A percentile compares a stretch with the other conserved stretches of the same genome.
phyloP scores from a whole-genome alignment of 2,329 filamentous ascomycete genomes.

The Cylindrodendrum hubeiense region DNA sequence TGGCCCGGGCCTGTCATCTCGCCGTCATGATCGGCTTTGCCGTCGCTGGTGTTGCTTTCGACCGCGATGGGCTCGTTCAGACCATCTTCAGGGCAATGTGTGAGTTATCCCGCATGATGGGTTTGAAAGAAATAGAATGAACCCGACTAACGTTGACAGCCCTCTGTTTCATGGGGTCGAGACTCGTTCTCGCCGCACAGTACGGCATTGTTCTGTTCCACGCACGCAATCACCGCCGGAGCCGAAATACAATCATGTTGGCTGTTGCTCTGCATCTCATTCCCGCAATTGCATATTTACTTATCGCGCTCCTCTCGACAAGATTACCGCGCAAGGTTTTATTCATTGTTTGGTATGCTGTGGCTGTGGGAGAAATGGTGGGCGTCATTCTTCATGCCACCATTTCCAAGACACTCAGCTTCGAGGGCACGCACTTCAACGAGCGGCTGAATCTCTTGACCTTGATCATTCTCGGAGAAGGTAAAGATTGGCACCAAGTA shows the following conservation, averaged over 20 bases:
- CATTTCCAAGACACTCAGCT: constrained; percentile 19
- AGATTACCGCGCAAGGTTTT: background rate
- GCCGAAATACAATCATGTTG: constrained; percentile 2
- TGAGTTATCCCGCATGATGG: background rate
- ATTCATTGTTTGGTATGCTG: constrained; percentile 13
- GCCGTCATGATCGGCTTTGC: constrained; percentile 24
- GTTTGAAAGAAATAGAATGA: background rate
- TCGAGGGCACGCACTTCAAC: constrained; percentile 24
- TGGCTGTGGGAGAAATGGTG: constrained; percentile 9
- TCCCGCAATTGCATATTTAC: constrained; percentile 4
- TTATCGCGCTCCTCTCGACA: background rate
- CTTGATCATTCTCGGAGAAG: constrained; percentile 23
- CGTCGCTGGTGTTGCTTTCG: constrained; percentile 14
- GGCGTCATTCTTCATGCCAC: constrained; percentile 11
- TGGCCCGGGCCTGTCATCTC: constrained; percentile 18
- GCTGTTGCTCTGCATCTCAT: constrained; percentile 9
- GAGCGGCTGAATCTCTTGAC: constrained; percentile 24
- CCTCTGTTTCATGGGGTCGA: constrained; percentile 11
- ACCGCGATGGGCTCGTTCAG: background rate
- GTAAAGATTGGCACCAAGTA: background rate
- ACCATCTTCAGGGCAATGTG: constrained; percentile 20
- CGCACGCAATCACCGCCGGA: constrained; percentile 8
- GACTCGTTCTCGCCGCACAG: constrained; percentile 17
- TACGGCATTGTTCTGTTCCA: constrained; percentile 14
- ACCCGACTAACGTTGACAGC: background rate